phyloP scores from a whole-genome alignment of 768 basidiomycete species.

The Agrocybe pediades region DNA sequence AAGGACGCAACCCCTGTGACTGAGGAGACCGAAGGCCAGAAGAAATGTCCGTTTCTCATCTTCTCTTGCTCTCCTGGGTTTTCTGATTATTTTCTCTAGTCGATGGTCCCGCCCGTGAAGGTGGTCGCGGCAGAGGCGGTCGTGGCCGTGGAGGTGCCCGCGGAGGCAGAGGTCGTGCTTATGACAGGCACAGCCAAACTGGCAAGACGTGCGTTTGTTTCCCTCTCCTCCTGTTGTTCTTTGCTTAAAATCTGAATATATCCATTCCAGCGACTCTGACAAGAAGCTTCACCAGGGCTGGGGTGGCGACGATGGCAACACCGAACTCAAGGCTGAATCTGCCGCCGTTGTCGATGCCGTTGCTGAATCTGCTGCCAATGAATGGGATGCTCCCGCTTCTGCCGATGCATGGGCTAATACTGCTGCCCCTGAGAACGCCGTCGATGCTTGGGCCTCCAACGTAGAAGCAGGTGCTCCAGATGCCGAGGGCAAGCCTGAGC shows the following conservation, averaged over 20 bases:
- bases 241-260: conserved; percentile 11
- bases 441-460: conserved; percentile 47
- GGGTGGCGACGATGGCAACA: conserved; percentile 88
- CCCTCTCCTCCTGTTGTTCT: neutral
- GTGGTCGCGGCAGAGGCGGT: conserved; percentile 45
- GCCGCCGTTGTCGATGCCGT: conserved; percentile 73
- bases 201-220: conserved; percentile 68
- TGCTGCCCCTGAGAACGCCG: conserved; percentile 37
- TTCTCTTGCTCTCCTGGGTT: conserved; percentile 17
- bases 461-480: conserved; percentile 39
- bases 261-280: conserved; percentile 73
- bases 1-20: conserved; percentile 38
- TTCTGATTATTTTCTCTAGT: conserved; percentile 25
- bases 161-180: conserved; percentile 71
- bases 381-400: conserved; percentile 37
- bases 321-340: conserved; percentile 82
- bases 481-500: conserved; percentile 36
- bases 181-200: conserved; percentile 86
- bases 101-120: conserved; percentile 36
- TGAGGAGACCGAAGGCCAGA: conserved; percentile 33
- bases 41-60: conserved; percentile 24
- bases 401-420: conserved; percentile 35
- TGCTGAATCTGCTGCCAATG: conserved; percentile 49
- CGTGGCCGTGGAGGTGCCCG: conserved; percentile 50
- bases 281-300: conserved; percentile 95